phyloP scores from a whole-genome alignment of 805 yeast genomes.

The Clavispora fructus region DNA sequence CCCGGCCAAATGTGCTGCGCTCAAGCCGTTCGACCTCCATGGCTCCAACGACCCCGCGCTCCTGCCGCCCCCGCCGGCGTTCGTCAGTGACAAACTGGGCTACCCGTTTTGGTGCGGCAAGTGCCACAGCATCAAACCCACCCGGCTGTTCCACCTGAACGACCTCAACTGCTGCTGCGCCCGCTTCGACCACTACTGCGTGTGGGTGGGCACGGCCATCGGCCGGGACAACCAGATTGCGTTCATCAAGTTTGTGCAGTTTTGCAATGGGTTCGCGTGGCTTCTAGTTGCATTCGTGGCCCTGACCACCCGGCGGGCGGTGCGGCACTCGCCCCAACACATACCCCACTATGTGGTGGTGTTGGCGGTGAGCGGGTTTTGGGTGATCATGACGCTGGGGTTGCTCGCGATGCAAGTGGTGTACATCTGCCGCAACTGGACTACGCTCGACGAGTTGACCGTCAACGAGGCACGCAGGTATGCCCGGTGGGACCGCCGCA shows the following conservation, averaged over 20 bases:
- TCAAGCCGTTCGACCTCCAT: constrained; percentile 32
- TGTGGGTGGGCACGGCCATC: constrained; percentile 68
- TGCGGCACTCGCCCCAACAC: constrained; percentile 18
- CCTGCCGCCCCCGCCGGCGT: constrained; percentile 49
- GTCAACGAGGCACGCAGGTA: constrained; percentile 26
- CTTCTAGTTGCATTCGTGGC: too few relatives aligned
- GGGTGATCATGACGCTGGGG: constrained; percentile 41
- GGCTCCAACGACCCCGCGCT: constrained; percentile 11
- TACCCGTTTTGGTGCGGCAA: constrained; percentile 69
- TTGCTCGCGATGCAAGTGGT: constrained; percentile 39
- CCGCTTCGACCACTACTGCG: constrained; percentile 78
- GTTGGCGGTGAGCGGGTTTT: constrained; percentile 39
- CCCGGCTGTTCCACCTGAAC: constrained; percentile 67
- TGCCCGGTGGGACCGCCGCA: constrained; percentile 17
- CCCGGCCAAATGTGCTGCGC: constrained; percentile 47
- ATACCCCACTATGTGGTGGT: constrained; percentile 49
- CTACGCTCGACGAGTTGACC: constrained; percentile 57
- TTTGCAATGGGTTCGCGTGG: too few relatives aligned
- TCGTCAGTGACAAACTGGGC: constrained; percentile 68
- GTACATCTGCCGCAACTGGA: constrained; percentile 44
- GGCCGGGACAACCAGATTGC: constrained; percentile 61
- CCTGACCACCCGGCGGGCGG: constrained; percentile 17
- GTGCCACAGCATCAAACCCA: constrained; percentile 61
- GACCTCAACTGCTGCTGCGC: constrained; percentile 55
- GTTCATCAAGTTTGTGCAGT: constrained; percentile 50